Evolutionary conservation across 441 rosid species (phyloP).

Genomic region (Brassica hybrid): DNA sequence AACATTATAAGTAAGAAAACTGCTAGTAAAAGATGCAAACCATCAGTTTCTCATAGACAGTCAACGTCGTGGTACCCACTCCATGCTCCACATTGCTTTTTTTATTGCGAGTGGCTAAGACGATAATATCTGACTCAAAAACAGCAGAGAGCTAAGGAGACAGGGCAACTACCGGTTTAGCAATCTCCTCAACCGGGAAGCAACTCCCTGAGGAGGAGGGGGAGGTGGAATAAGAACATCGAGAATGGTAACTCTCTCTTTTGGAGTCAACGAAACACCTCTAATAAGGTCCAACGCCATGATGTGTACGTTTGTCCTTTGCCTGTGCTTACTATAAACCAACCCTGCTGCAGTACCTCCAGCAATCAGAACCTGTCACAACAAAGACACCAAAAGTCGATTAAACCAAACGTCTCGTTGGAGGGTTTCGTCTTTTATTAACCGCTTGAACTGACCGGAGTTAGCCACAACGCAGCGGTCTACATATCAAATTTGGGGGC

Average conservation of each 20-base stretch:
- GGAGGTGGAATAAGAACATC: conserved; percentile 91
- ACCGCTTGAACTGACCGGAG: conserved; percentile 68
- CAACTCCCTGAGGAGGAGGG: conserved; percentile 46
- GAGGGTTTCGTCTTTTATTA: not conserved
- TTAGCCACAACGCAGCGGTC: conserved; percentile 92
- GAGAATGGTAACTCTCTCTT: conserved; percentile 85
- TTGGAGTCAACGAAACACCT: conserved; percentile 82
- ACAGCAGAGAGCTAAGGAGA: conserved; percentile 22
- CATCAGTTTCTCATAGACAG: not conserved
- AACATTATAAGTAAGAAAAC: conserved; percentile 15
- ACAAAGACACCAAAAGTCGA: not conserved
- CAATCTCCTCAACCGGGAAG: conserved; percentile 56
- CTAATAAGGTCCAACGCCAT: conserved; percentile 86
- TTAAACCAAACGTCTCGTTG: not conserved
- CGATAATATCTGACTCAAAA: not conserved
- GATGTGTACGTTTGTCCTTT: conserved; percentile 75
- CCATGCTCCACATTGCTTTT: conserved; percentile 22
- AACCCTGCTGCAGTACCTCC: conserved; percentile 75
- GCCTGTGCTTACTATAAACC: conserved; percentile 74
- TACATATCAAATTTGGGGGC: conserved; percentile 91
- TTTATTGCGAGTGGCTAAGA: not conserved
- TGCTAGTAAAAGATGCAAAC: not conserved
- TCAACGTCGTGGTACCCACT: conserved; percentile 8
- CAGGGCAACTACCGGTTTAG: conserved; percentile 24
- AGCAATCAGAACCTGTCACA: conserved; percentile 67